Evolutionary conservation across 192 early-diverging fungal species (phyloP), one percentile per base, ranked within the genome.

Genomic region (Chytriomyces sp.): DNA sequence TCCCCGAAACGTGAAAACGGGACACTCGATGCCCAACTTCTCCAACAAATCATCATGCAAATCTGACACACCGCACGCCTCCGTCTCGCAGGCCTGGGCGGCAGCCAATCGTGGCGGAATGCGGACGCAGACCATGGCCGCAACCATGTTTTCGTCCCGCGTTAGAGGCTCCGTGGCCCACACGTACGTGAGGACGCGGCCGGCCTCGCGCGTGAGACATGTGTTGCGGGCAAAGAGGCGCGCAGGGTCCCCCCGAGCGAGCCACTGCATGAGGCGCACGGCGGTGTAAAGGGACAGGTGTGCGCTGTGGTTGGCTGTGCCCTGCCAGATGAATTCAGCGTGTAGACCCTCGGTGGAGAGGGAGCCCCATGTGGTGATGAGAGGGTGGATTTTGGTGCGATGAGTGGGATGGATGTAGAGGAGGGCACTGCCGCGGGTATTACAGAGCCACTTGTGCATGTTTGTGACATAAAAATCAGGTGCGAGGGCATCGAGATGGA

Each of bases 381-480:
- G 55, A 5, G 74, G 78, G n/a, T 66, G 52, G 39, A 71, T 62
- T 26, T 7, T 52, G 30, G 53, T n/a, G 31, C 75, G 73, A 33
- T 71, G 73, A 3, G 17, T 3, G 14, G 73, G 73, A 40, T 75
- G 10, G 36, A 75, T 60, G 40, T 67, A 75, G 2, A 82, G 53
- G 0, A 82, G 34, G 7, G 81, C 81, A 19, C 60, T 67, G 4
- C 81, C 81, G 32, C 78, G 71, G 17, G 75, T 30, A 32, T 60
- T 58, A 38, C 77, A 82, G 30, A 82, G 63, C 81, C 81, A 82
- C 59, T 82, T 82, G 54, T 82, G 81, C 0, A 59, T 39, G 60
- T 82, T 82, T 10, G 77, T 77, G 25, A 66, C 68, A 57, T 82
- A 82, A 52, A 72, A 93, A 64, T 93, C 91, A 0, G 89, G 84